phyloP scores from a whole-genome alignment of 2,329 filamentous ascomycete genomes.

The Didymella keratinophila region DNA sequence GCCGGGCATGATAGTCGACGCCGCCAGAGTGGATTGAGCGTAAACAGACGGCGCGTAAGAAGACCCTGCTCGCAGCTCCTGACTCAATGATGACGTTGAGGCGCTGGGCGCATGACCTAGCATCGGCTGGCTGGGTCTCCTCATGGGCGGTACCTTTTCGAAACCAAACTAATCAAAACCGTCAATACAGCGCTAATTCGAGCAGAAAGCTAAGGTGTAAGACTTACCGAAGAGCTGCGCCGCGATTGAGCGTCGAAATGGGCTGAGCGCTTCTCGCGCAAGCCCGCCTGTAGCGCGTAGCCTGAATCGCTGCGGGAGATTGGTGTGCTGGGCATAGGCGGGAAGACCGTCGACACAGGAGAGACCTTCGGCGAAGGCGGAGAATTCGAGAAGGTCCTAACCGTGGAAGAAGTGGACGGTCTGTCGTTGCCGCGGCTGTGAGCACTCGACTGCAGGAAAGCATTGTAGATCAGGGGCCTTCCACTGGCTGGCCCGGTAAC shows the following conservation, averaged over 20 bases:
- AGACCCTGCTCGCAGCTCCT: constrained; percentile 58
- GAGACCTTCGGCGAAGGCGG: constrained; percentile 71
- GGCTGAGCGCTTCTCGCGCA: constrained; percentile 92
- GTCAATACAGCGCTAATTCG: constrained; percentile 35
- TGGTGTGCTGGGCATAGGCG: constrained; percentile 76
- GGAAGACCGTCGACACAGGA: constrained; percentile 79
- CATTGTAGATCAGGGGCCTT: constrained; percentile 83
- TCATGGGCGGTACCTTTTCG: constrained; percentile 71
- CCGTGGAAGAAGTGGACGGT: constrained; percentile 62
- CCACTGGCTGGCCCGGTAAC: constrained; percentile 60
- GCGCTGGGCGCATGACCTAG: constrained; percentile 68
- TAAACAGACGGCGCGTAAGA: constrained; percentile 82
- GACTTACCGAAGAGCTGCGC: constrained; percentile 15
- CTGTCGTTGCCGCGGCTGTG: constrained; percentile 70
- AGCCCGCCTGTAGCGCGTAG: constrained; percentile 81
- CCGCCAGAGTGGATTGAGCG: constrained; percentile 83
- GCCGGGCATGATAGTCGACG: constrained; percentile 86
- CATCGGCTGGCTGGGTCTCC: constrained; percentile 73
- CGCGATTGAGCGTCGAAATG: constrained; percentile 66
- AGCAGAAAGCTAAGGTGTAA: constrained; percentile 17
- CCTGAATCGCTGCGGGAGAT: constrained; percentile 92
- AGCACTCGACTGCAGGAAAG: constrained; percentile 81
- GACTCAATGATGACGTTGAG: constrained; percentile 71
- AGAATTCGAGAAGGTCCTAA: constrained; percentile 53
- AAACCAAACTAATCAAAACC: constrained; percentile 68